Conservation (phyloP, 176 grass and related monocot species). For the Alopecurus myosuroides region DNA sequence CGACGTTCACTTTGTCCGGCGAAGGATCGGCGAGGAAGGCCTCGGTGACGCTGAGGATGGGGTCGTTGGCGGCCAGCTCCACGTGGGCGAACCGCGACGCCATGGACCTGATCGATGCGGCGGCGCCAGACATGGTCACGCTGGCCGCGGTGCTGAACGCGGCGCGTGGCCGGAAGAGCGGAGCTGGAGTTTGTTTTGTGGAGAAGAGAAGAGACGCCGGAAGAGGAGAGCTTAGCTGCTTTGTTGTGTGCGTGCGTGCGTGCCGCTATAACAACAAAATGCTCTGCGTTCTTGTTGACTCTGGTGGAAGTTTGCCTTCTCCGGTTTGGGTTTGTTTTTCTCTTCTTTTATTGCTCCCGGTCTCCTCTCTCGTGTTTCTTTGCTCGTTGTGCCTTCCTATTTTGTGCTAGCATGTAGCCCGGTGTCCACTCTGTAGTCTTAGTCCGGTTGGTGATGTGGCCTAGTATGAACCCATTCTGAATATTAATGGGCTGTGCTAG, state of each 20-base stretch:
- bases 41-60: slow-evolving; percentile 96
- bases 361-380: too few species aligned
- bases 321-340: too few species aligned
- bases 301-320: too few species aligned
- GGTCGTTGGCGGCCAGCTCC: slow-evolving; percentile 87
- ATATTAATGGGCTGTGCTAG: too few species aligned
- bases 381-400: too few species aligned
- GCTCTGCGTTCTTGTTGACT: too few species aligned
- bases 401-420: too few species aligned
- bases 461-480: too few species aligned
- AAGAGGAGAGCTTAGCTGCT: neutral
- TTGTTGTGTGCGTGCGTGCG: neutral
- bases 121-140: slow-evolving; percentile 25
- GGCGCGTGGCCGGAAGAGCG: neutral
- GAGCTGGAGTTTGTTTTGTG: neutral
- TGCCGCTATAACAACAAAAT: too few species aligned
- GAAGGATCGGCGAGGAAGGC: slow-evolving; percentile 88
- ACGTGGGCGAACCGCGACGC: slow-evolving; percentile 72
- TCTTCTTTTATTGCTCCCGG: too few species aligned
- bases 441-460: too few species aligned
- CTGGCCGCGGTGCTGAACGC: neutral
- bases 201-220: neutral
- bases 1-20: slow-evolving; percentile 85
- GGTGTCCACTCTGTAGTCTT: too few species aligned
- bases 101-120: slow-evolving; percentile 23